Conservation (phyloP, 441 rosid species). For the Jatropha podagrica region DNA sequence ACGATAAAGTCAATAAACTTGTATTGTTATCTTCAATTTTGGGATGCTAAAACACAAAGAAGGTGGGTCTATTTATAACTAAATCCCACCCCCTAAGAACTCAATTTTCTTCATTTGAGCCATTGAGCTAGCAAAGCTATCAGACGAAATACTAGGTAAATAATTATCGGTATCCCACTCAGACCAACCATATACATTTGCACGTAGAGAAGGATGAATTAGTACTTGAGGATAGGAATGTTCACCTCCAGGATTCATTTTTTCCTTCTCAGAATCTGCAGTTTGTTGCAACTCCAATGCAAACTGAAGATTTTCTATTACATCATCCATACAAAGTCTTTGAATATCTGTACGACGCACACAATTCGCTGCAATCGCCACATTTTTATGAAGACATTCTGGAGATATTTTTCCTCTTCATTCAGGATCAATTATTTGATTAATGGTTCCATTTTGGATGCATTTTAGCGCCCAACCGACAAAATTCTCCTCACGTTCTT, state of each 20-base stretch:
- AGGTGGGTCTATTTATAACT: too few relatives aligned
- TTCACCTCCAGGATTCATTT: background rate
- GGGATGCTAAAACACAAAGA: too few relatives aligned
- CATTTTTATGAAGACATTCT: slow-evolving; percentile 23
- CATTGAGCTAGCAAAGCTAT: too few relatives aligned
- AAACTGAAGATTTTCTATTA: slow-evolving; percentile 28
- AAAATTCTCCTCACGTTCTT: slow-evolving; percentile 22
- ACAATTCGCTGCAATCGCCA: slow-evolving; percentile 32
- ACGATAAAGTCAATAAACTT: too few relatives aligned
- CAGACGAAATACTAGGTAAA: background rate
- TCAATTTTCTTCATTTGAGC: too few relatives aligned
- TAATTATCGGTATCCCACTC: background rate
- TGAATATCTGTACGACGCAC: slow-evolving; percentile 26
- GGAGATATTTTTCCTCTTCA: slow-evolving; percentile 32
- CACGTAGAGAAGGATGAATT: background rate
- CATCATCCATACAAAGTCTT: slow-evolving; percentile 33
- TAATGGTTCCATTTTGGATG: slow-evolving; percentile 24
- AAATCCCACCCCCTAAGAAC: too few relatives aligned
- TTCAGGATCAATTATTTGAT: slow-evolving; percentile 28
- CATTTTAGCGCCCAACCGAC: slow-evolving; percentile 32
- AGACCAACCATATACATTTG: too few relatives aligned
- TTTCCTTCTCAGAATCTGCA: slow-evolving; percentile 16
- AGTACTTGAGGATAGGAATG: background rate
- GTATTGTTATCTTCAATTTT: too few relatives aligned
- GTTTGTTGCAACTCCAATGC: slow-evolving; percentile 30